These are phyloP conservation scores for Penicillium nucicola DNA, from an alignment of 495 filamentous ascomycete genomes.

Conservation along the genomic window DNA sequence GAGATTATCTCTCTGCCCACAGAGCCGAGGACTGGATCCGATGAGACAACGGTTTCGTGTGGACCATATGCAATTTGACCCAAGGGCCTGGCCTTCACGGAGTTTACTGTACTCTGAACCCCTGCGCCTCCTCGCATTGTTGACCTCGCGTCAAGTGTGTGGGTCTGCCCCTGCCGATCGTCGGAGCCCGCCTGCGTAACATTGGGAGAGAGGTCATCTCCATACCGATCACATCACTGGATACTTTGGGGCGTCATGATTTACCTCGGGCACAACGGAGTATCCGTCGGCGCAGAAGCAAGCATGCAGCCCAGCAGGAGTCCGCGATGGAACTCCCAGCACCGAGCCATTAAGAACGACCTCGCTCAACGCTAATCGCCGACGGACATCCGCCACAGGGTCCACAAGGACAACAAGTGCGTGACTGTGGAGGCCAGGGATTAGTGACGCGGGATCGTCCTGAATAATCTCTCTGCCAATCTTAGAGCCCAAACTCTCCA, in stretches of 20 bases:
- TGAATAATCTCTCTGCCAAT: neutral
- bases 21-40: neutral
- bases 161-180: conserved; percentile 17
- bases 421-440: too few species aligned
- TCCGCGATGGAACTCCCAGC: neutral
- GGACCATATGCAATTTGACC: neutral
- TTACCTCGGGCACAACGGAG: neutral
- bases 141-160: conserved; percentile 4
- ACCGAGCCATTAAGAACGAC: neutral
- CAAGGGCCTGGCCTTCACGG: too few species aligned
- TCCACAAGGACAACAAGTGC: conserved; percentile 7
- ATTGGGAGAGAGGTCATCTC: conserved; percentile 1
- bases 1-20: neutral
- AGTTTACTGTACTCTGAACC: neutral
- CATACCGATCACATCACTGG: conserved; percentile 20
- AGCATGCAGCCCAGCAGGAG: neutral
- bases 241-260: neutral
- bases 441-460: too few species aligned
- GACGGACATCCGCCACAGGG: conserved; percentile 12
- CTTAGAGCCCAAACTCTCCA: neutral
- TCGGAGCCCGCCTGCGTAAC: neutral
- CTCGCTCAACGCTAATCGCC: neutral
- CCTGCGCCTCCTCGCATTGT: conserved; percentile 8
- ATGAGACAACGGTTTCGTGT: neutral
- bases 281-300: neutral